Conservation (phyloP, 495 filamentous ascomycete genomes). For the Xylaria cubensis region DNA sequence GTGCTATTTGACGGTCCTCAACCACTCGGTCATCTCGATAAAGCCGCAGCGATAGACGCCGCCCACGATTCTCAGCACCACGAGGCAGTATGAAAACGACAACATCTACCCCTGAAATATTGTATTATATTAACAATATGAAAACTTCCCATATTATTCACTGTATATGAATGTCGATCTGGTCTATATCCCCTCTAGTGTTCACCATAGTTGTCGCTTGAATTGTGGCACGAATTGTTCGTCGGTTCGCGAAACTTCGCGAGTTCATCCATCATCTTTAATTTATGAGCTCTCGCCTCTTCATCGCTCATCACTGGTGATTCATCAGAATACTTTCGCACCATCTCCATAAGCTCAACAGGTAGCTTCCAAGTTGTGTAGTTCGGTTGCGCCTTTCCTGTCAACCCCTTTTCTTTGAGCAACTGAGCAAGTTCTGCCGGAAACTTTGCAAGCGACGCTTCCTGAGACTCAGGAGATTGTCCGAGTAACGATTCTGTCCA, state of each 20-base stretch:
- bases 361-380: slow-evolving; percentile 38
- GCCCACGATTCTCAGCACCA: not conserved
- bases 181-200: not conserved
- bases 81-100: not conserved
- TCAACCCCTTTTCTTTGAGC: slow-evolving; percentile 46
- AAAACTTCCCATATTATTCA: not conserved
- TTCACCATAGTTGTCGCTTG: slow-evolving; percentile 17
- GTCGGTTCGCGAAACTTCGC: slow-evolving; percentile 21
- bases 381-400: slow-evolving; percentile 28
- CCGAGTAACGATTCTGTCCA: slow-evolving; percentile 48
- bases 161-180: not conserved
- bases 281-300: slow-evolving; percentile 52
- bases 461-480: not conserved
- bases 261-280: slow-evolving; percentile 58
- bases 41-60: not conserved
- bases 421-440: slow-evolving; percentile 41
- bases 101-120: not conserved
- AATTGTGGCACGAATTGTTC: not conserved
- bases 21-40: not conserved
- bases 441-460: slow-evolving; percentile 24
- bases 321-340: slow-evolving; percentile 39
- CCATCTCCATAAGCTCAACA: slow-evolving; percentile 48
- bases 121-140: not conserved
- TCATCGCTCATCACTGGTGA: slow-evolving; percentile 47
- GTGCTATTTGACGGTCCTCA: slow-evolving; percentile 52